Base-by-base conservation (phyloP, 805 yeast genomes). In the Pichia pseudocactophila region DNA sequence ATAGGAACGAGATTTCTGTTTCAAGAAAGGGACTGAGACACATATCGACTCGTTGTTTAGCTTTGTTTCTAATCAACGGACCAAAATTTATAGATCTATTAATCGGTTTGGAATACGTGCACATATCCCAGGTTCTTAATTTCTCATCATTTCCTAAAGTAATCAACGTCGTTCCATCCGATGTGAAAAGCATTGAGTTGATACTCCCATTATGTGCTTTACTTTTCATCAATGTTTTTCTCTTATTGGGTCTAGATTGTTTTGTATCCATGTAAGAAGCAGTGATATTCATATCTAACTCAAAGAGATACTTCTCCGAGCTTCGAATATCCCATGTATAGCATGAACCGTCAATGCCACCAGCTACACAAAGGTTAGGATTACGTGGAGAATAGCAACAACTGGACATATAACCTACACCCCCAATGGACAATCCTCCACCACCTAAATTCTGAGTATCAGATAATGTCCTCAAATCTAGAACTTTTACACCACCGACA, bases 291-390 rank as follows among this genome's bases (percentile, higher is more conserved):
- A 76, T 65, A 54, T 86, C 89, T 44, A 86, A 60, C 13, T 78
- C 69, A 35, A 78, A 70, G 19, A 85, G 59, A 52, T 86, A 80
- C 30, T 82, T 72, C 15, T 69, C 67, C 19, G 85, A 74, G 37
- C 82, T 64, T 37, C 97, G 63, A 10, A 87, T 72, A 57, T 89
- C 97, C 97, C 97, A 89, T 0, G 89, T 56, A 40, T 83, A 71
- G 8, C 83, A 79, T 36, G 80, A 80, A 0, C 97, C 96, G 51
- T 82, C 86, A 15, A 76, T 71, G 17, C 90, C 88, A 1, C 95
- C 96, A 4, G 87, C 71, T 0, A 89, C 88, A 2, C 89, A 64
- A 3, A 82, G 47, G 52, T 81, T 62, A 0, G 76, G 61, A 47
- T 74, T 64, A 7, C 64, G 63, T 0, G 95, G 95, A 36, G 83